phyloP scores from a whole-genome alignment of 495 filamentous ascomycete species.

The Terfezia boudieri region DNA sequence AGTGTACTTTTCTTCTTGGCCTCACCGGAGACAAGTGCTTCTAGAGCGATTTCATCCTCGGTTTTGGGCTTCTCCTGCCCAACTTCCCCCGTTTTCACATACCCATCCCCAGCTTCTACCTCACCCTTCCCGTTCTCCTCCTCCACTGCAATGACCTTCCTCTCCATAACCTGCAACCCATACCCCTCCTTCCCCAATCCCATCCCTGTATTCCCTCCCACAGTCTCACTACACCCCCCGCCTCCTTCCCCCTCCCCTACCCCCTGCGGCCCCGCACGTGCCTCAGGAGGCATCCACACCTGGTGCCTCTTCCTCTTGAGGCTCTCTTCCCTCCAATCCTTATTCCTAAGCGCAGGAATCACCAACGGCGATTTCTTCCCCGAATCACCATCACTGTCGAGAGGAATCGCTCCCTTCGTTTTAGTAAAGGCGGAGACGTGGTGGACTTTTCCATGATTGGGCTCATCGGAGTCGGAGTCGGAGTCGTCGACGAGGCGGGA shows the following conservation, averaged over 20 bases:
- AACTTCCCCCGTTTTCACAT: not conserved
- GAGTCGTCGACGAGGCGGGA: conserved; percentile 25
- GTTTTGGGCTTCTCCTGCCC: conserved; percentile 20
- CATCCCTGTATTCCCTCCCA: conserved; percentile 26
- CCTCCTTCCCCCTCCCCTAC: not conserved
- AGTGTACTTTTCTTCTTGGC: conserved; percentile 30
- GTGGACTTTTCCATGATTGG: conserved; percentile 19
- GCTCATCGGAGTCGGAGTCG: conserved; percentile 16
- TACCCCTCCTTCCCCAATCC: conserved; percentile 28
- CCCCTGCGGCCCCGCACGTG: conserved; percentile 5
- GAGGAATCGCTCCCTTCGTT: conserved; percentile 24
- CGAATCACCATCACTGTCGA: conserved; percentile 23
- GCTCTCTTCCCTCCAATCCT: conserved; percentile 48
- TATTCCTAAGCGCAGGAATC: conserved; percentile 43
- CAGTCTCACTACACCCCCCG: conserved; percentile 6
- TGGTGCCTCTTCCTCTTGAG: conserved; percentile 6
- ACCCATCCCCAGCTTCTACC: conserved; percentile 18
- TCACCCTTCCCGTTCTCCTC: not conserved
- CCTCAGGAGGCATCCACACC: conserved; percentile 11
- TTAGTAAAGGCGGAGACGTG: conserved; percentile 39
- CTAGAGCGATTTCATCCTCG: conserved; percentile 58
- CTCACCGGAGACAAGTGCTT: conserved; percentile 42
- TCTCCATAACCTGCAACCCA: conserved; percentile 25
- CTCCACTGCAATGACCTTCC: conserved; percentile 2
- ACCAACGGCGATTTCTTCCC: conserved; percentile 30